phyloP scores from a whole-genome alignment of 768 basidiomycete genomes.

The Leucogyrophana mollusca region DNA sequence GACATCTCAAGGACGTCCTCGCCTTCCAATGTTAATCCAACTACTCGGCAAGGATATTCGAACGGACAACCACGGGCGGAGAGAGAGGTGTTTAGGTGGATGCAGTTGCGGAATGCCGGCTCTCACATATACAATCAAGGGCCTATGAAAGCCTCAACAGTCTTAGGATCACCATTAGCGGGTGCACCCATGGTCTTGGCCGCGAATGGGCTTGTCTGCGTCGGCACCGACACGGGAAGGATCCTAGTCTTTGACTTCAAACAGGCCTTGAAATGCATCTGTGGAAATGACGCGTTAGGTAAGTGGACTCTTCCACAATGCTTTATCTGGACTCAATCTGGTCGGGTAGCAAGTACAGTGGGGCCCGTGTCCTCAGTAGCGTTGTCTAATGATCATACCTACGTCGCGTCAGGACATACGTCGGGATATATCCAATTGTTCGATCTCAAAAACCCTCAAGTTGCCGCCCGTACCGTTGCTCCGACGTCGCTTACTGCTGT shows the following conservation, averaged over 20 bases:
- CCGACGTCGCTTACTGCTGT: constrained; percentile 71
- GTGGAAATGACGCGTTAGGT: constrained; percentile 73
- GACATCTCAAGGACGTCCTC: constrained; percentile 72
- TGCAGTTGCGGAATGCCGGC: constrained; percentile 57
- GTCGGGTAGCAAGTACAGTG: constrained; percentile 48
- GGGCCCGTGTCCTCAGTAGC: constrained; percentile 88
- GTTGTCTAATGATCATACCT: constrained; percentile 92
- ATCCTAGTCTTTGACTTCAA: constrained; percentile 88
- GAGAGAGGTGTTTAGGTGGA: constrained; percentile 76
- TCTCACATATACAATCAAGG: constrained; percentile 53
- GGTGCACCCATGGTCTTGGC: constrained; percentile 80
- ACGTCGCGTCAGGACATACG: constrained; percentile 83
- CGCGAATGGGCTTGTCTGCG: constrained; percentile 84
- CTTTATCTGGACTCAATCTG: constrained; percentile 18
- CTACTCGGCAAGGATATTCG: constrained; percentile 19
- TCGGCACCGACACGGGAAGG: constrained; percentile 81
- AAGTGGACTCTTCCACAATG: constrained; percentile 13
- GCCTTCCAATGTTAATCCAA: constrained; percentile 51
- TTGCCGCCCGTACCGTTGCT: constrained; percentile 64
- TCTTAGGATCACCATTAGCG: constrained; percentile 55
- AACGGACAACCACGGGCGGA: constrained; percentile 22
- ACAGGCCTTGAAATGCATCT: constrained; percentile 78
- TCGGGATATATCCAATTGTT: constrained; percentile 85
- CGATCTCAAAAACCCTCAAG: constrained; percentile 68
- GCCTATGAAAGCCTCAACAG: constrained; percentile 56